These are phyloP conservation scores for Annulohypoxylon bovei DNA, from an alignment of 495 filamentous ascomycete genomes.

Conservation along the genomic window DNA sequence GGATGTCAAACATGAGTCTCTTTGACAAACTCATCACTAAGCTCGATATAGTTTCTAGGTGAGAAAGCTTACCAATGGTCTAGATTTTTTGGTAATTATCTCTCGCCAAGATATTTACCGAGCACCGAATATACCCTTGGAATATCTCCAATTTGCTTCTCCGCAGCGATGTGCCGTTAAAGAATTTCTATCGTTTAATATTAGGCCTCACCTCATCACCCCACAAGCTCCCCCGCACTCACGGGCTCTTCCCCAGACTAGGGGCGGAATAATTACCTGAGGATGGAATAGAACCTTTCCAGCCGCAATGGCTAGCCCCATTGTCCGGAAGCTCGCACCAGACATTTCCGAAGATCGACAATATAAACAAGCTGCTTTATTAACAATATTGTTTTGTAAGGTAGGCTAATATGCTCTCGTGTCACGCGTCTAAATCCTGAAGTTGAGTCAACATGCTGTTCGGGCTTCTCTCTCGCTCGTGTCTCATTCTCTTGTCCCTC, in stretches of 20 bases:
- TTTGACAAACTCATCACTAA: background rate
- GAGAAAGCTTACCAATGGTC: background rate
- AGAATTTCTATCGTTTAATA: slow-evolving; percentile 27
- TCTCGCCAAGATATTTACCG: slow-evolving; percentile 38
- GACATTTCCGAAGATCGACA: slow-evolving; percentile 40
- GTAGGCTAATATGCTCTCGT: slow-evolving; percentile 38
- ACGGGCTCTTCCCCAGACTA: slow-evolving; percentile 21
- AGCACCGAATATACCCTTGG: slow-evolving; percentile 33
- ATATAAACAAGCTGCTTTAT: slow-evolving; percentile 40
- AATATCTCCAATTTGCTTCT: slow-evolving; percentile 30
- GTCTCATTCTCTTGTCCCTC: slow-evolving; percentile 26
- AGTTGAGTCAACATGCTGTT: slow-evolving; percentile 35
- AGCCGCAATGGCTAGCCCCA: slow-evolving; percentile 2
- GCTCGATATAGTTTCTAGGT: background rate
- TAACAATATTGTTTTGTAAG: slow-evolving; percentile 25
- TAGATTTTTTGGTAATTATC: background rate
- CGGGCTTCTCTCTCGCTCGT: slow-evolving; percentile 22
- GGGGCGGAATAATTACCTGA: slow-evolving; percentile 40
- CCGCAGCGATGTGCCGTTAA: slow-evolving; percentile 38
- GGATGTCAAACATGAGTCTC: background rate
- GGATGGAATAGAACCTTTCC: slow-evolving; percentile 15
- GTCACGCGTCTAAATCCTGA: slow-evolving; percentile 27
- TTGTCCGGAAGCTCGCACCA: slow-evolving; percentile 29
- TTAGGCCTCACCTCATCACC: slow-evolving; percentile 35
- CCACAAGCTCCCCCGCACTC: slow-evolving; percentile 43